Conservation (phyloP, 768 basidiomycete genomes). For the Dentipellis sp. region DNA sequence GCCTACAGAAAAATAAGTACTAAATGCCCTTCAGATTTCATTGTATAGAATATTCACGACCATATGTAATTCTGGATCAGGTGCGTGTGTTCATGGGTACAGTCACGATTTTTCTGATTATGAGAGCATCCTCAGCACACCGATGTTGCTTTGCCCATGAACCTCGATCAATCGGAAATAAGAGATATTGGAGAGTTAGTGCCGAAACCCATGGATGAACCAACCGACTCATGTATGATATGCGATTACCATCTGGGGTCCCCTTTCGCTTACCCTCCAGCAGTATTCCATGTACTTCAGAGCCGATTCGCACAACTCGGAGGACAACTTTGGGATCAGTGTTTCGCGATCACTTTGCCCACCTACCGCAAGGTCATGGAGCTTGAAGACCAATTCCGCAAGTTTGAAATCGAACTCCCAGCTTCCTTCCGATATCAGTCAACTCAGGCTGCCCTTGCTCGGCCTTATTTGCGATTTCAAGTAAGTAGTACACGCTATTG, state of each 20-base stretch:
- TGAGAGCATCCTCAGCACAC: slow-evolving; percentile 8
- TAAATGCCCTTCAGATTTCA: slow-evolving; percentile 5
- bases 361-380: slow-evolving; percentile 15
- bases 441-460: slow-evolving; percentile 8
- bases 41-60: slow-evolving; percentile 13
- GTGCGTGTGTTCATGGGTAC: slow-evolving; percentile 4
- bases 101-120: not conserved
- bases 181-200: slow-evolving; percentile 6
- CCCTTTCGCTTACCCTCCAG: not conserved
- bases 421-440: slow-evolving; percentile 11
- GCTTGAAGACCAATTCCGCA: slow-evolving; percentile 13
- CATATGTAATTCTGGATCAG: slow-evolving; percentile 17
- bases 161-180: slow-evolving; percentile 15
- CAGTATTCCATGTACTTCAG: slow-evolving; percentile 14
- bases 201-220: slow-evolving; percentile 13
- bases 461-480: slow-evolving; percentile 13
- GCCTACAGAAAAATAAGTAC: not conserved
- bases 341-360: slow-evolving; percentile 14
- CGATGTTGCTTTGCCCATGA: slow-evolving; percentile 16
- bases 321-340: slow-evolving; percentile 16
- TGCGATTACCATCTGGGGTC: not conserved
- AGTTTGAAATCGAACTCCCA: slow-evolving; percentile 16
- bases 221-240: slow-evolving; percentile 14
- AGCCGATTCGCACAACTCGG: slow-evolving; percentile 3
- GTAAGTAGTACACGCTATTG: not conserved